phyloP scores from a whole-genome alignment of 208 protist genomes.

The Leishmania tarentolae region DNA sequence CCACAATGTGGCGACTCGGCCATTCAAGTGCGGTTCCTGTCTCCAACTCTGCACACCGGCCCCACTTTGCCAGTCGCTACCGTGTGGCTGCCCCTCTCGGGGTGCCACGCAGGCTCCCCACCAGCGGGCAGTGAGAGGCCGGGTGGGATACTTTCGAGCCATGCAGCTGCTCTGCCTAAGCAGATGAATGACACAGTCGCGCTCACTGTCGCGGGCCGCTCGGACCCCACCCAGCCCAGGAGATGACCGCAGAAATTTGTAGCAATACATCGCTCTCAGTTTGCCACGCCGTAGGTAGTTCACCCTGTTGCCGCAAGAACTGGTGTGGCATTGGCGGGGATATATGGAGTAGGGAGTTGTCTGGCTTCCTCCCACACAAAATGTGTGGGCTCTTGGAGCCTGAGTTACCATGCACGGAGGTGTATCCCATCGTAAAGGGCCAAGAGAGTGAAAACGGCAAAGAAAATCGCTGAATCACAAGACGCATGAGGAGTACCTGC shows the following conservation, averaged over 20 bases:
- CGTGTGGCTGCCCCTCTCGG: background rate
- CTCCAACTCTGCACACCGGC: background rate
- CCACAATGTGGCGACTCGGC: background rate
- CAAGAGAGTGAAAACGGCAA: background rate
- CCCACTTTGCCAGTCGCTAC: background rate
- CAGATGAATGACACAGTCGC: background rate
- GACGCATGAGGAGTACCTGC: background rate
- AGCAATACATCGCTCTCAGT: background rate
- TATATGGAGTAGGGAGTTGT: background rate
- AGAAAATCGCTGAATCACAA: background rate
- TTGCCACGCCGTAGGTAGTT: background rate
- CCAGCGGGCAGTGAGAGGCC: background rate
- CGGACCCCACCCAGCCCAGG: background rate
- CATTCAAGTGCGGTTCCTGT: background rate
- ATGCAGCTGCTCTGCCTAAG: background rate
- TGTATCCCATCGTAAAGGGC: background rate
- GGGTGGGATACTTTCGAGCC: background rate
- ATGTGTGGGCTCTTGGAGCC: background rate
- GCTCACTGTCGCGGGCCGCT: background rate
- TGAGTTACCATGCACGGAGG: background rate
- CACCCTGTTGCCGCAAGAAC: background rate
- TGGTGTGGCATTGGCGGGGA: background rate
- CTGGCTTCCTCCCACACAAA: background rate
- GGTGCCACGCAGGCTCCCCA: background rate
- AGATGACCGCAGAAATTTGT: background rate